phyloP scores from a whole-genome alignment of 2,329 filamentous ascomycete species.

The Hypocrella siamensis region DNA sequence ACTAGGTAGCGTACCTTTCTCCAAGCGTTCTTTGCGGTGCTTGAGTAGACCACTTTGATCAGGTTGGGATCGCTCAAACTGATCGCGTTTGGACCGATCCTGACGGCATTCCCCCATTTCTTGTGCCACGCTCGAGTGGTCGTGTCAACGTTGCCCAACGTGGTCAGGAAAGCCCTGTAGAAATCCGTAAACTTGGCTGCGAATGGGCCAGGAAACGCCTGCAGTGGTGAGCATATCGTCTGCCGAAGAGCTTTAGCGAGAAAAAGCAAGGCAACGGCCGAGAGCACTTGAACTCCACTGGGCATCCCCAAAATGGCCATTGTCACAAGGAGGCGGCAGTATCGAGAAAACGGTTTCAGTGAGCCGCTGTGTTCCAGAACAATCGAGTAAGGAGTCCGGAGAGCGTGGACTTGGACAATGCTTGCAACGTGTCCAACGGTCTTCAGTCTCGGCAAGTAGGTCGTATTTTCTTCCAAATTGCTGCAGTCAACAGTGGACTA shows the following conservation, averaged over 20 bases:
- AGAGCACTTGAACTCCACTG: slow-evolving; percentile 1
- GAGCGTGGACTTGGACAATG: too few relatives aligned
- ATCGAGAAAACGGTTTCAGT: too few relatives aligned
- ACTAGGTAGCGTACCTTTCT: slow-evolving; percentile 4
- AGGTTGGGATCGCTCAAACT: slow-evolving; percentile 6
- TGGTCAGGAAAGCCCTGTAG: slow-evolving; percentile 5
- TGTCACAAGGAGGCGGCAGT: too few relatives aligned
- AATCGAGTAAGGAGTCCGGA: too few relatives aligned
- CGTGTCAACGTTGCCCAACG: slow-evolving; percentile 4
- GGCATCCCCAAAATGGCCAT: slow-evolving; percentile 1
- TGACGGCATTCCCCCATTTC: slow-evolving; percentile 6
- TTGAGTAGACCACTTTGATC: slow-evolving; percentile 7
- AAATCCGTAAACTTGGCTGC: slow-evolving; percentile 5
- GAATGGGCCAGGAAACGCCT: slow-evolving; percentile 5
- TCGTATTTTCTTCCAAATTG: too few relatives aligned
- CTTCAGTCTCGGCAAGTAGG: too few relatives aligned
- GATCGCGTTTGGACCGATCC: slow-evolving; percentile 7
- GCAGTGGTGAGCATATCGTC: slow-evolving; percentile 5
- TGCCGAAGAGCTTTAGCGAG: slow-evolving; percentile 1
- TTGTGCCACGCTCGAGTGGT: slow-evolving; percentile 5
- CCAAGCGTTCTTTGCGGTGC: slow-evolving; percentile 5
- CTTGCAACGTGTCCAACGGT: too few relatives aligned
- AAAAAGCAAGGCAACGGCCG: slow-evolving; percentile 1
- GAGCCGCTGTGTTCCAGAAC: too few relatives aligned
- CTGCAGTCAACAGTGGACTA: too few relatives aligned